Conservation (phyloP, 352 stramenopile species). For the Phytopythium boreale region DNA sequence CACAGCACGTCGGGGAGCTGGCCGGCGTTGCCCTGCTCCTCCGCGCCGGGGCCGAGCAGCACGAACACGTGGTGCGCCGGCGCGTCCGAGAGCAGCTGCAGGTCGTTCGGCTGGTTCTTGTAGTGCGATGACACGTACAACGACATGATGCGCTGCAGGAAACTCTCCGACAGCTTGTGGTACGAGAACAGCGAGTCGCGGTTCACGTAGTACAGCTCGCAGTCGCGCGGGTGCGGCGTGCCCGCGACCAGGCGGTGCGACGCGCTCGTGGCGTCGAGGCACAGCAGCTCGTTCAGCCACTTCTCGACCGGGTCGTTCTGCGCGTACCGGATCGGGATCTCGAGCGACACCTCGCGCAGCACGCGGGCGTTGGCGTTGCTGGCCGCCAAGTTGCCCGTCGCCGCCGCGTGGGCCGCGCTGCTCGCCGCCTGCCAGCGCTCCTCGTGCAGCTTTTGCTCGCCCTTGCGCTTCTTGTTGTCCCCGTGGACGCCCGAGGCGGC, state of each 20-base stretch:
- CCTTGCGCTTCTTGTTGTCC: constrained; percentile 92
- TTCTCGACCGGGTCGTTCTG: constrained; percentile 94
- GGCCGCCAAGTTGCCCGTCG: constrained; percentile 22
- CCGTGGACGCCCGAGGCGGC: constrained; percentile 75
- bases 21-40: constrained; percentile 85
- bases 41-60: constrained; percentile 93
- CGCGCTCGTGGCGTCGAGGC: constrained; percentile 89
- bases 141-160: constrained; percentile 91
- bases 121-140: constrained; percentile 99
- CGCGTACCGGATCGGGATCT: constrained; percentile 98
- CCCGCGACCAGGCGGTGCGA: constrained; percentile 89
- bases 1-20: constrained; percentile 97
- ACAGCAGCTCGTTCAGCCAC: constrained; percentile 98
- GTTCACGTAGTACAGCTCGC: constrained; percentile 99
- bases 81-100: constrained; percentile 98
- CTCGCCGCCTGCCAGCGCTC: constrained; percentile 93
- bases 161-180: constrained; percentile 97
- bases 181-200: constrained; percentile 99
- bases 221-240: constrained; percentile 94
- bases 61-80: constrained; percentile 98
- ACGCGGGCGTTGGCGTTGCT: constrained; percentile 58
- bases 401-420: constrained; percentile 71
- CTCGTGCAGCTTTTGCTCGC: constrained; percentile 96
- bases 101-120: constrained; percentile 99
- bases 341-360: constrained; percentile 94